Conservation (phyloP, 2,329 filamentous ascomycete genomes). For the Penicillium sp. region DNA sequence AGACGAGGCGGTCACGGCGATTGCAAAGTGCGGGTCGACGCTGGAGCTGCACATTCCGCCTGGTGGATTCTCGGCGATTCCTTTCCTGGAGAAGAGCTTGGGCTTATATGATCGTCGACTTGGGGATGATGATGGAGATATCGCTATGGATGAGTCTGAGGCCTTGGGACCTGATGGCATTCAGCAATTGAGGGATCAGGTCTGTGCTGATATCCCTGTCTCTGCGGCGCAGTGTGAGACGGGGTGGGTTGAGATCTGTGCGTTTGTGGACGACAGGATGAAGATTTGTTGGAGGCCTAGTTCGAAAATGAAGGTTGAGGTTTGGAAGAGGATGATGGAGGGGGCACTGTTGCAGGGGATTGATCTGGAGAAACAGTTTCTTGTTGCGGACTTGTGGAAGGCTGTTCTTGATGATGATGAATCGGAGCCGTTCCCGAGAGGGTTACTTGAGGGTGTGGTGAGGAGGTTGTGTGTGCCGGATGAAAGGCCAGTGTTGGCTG, state of each 20-base stretch:
- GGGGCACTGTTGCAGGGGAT: conserved; percentile 41
- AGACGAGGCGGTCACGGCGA: conserved; percentile 37
- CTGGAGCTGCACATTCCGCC: conserved; percentile 42
- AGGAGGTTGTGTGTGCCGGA: conserved; percentile 33
- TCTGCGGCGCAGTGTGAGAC: conserved; percentile 51
- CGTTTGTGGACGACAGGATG: conserved; percentile 47
- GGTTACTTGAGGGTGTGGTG: conserved; percentile 40
- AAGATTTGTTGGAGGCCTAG: conserved; percentile 47
- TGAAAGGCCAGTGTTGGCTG: conserved; percentile 18
- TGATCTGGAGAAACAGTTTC: conserved; percentile 41
- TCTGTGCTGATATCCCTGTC: conserved; percentile 53
- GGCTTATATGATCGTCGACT: conserved; percentile 28
- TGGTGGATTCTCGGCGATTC: conserved; percentile 32
- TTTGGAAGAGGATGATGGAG: conserved; percentile 49
- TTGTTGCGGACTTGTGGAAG: conserved; percentile 42
- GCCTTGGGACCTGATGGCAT: conserved; percentile 28
- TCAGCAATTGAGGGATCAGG: conserved; percentile 31
- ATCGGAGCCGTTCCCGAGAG: conserved; percentile 29
- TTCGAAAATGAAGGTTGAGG: conserved; percentile 45
- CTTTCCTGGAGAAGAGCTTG: conserved; percentile 31
- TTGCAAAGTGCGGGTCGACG: conserved; percentile 47
- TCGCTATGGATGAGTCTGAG: conserved; percentile 18
- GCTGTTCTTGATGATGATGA: conserved; percentile 36
- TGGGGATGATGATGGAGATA: conserved; percentile 19
- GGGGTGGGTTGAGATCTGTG: conserved; percentile 52